Percentiles rank a stretch among this genome's conserved stretches.
These are phyloP conservation scores for Lippia alba DNA, from an alignment of 305 asterid genomes.

Conservation along the genomic window DNA sequence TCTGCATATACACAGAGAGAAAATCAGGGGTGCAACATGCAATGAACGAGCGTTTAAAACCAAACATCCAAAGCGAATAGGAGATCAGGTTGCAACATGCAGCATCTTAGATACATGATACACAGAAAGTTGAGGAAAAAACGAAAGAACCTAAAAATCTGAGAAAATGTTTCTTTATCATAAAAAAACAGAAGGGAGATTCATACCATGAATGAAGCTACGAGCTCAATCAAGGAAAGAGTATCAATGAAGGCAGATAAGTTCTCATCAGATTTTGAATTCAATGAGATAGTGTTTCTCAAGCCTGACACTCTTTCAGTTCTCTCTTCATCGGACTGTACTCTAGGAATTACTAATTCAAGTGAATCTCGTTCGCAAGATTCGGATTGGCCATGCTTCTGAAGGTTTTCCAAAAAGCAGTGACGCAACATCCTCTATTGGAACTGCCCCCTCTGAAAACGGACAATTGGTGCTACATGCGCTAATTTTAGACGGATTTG, in stretches of 20 bases:
- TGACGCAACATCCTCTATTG: conserved; percentile 59
- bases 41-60: neutral
- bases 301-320: conserved; percentile 37
- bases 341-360: conserved; percentile 33
- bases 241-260: conserved; percentile 50
- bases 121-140: neutral
- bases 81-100: neutral
- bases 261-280: conserved; percentile 40
- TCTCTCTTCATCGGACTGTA: conserved; percentile 30
- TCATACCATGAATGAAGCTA: conserved; percentile 78
- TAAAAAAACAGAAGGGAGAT: conserved; percentile 19
- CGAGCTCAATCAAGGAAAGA: conserved; percentile 75
- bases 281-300: conserved; percentile 34
- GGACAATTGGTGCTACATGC: conserved; percentile 59
- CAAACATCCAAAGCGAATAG: neutral
- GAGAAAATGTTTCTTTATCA: neutral
- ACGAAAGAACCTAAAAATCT: neutral
- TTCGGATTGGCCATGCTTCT: conserved; percentile 45
- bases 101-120: neutral
- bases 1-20: conserved; percentile 51
- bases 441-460: conserved; percentile 61
- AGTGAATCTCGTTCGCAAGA: conserved; percentile 37
- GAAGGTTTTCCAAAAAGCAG: conserved; percentile 67
- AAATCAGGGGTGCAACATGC: neutral
- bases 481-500: conserved; percentile 42